Evolutionary conservation across 2,329 filamentous ascomycete species (phyloP).

Genomic region (Didymella exigua): DNA sequence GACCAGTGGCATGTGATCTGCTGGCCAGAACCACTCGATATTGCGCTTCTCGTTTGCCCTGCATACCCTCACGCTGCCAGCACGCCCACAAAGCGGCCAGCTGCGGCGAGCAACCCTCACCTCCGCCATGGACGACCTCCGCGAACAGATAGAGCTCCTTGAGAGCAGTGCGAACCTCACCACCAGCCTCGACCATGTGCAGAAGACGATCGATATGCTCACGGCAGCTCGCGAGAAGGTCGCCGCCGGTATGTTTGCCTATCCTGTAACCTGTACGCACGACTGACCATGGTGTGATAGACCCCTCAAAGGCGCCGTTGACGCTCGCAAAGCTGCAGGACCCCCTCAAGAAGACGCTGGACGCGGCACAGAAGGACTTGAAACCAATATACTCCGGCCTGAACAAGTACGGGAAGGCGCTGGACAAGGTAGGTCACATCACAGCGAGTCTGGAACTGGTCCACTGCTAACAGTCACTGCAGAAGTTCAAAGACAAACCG

Average conservation of each 20-base stretch:
- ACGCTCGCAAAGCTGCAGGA: conserved; percentile 85
- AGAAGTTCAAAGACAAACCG: conserved; percentile 68
- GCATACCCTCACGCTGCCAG: neutral
- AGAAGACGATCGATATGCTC: conserved; percentile 80
- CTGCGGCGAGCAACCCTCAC: conserved; percentile 1
- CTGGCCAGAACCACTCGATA: conserved; percentile 25
- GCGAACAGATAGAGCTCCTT: conserved; percentile 76
- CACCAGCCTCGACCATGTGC: conserved; percentile 77
- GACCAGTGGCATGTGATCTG: conserved; percentile 25
- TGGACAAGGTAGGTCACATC: conserved; percentile 71
- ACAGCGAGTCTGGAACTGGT: neutral
- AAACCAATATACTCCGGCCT: conserved; percentile 83
- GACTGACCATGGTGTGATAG: conserved; percentile 48
- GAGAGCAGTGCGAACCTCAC: conserved; percentile 71
- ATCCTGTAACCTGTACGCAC: conserved; percentile 3
- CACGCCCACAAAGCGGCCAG: neutral
- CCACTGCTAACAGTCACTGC: conserved; percentile 2
- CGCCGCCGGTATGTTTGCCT: conserved; percentile 58
- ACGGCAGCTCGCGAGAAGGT: conserved; percentile 75
- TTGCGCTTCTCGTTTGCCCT: neutral
- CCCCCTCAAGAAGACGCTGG: conserved; percentile 80
- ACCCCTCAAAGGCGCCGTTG: conserved; percentile 72
- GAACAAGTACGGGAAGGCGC: conserved; percentile 80
- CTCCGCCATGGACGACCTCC: conserved; percentile 65
- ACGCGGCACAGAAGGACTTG: conserved; percentile 77